Percentiles rank a stretch among this genome's conserved stretches.
phyloP scores from a whole-genome alignment of 2,329 filamentous ascomycete genomes.

The Plectosphaerella plurivora region DNA sequence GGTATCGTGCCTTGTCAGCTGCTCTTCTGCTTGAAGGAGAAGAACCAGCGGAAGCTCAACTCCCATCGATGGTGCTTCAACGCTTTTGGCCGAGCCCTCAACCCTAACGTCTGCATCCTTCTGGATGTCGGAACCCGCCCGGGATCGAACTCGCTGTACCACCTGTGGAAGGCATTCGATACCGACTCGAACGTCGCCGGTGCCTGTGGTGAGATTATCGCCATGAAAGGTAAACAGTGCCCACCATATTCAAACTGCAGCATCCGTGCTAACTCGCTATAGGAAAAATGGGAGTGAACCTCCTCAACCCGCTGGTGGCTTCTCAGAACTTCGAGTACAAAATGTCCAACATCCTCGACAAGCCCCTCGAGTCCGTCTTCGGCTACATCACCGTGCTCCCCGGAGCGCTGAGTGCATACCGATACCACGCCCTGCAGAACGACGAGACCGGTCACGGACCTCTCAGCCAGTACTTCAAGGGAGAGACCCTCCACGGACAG shows the following conservation, averaged over 20 bases:
- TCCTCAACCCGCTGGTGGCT: slow-evolving; percentile 90
- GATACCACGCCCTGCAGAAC: slow-evolving; percentile 94
- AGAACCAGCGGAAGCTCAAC: slow-evolving; percentile 96
- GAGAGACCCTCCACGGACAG: slow-evolving; percentile 91
- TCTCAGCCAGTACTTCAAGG: slow-evolving; percentile 98
- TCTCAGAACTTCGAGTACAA: slow-evolving; percentile 99
- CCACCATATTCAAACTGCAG: too few relatives aligned
- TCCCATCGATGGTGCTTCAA: slow-evolving; percentile 99
- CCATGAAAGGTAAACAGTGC: slow-evolving; percentile 74
- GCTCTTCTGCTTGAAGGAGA: slow-evolving; percentile 97
- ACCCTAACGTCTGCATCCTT: slow-evolving; percentile 94
- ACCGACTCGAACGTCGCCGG: slow-evolving; percentile 96
- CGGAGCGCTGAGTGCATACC: slow-evolving; percentile 89
- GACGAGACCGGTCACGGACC: slow-evolving; percentile 94
- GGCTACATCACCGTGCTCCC: slow-evolving; percentile 97
- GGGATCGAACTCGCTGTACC: slow-evolving; percentile 85
- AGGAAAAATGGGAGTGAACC: slow-evolving; percentile 73
- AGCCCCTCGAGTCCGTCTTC: slow-evolving; percentile 94
- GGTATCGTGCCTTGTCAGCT: slow-evolving; percentile 97
- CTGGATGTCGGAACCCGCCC: slow-evolving; percentile 95
- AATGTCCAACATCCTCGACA: slow-evolving; percentile 98
- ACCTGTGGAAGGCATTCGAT: slow-evolving; percentile 98
- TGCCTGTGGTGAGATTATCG: slow-evolving; percentile 95
- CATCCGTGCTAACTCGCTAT: too few relatives aligned
- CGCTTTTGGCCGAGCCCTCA: slow-evolving; percentile 86